Base-by-base conservation (phyloP, 2,329 filamentous ascomycete genomes). In the Fusarium sp. region DNA sequence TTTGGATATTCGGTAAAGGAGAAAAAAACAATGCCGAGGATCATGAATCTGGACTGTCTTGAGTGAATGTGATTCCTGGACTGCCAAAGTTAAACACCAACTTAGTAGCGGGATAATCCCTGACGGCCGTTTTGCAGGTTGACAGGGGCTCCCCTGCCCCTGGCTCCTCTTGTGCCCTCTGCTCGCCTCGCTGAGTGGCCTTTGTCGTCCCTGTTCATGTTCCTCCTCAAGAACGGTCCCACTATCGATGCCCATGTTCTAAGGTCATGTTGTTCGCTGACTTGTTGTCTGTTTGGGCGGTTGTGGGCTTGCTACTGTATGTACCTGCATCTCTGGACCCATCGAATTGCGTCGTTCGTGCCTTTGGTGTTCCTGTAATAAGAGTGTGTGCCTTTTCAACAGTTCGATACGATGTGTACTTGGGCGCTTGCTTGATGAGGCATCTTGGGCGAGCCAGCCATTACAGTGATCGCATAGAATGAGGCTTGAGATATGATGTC, bases 51-150 rank as follows among this genome's bases (percentile, higher is more conserved):
- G 58, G 40, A 50, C 33, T 30, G 50, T 3, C 10, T 18, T 18
- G 23, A 40, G 50, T 40, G 35, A 54, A 40, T 28, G 44, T 59
- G 49, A 67, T 71, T 66, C 56, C 49, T 42, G 25, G 57, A 35
- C 64, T 72, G 71, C 67, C 56, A 69, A 44, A 72, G 56, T 44
- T 60, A 66, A 57, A 60, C 43, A 56, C 59, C 38, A 49, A 25
- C 67, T 37, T 42, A 56, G 43, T 62, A 73, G 60, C 43, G 59
- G 62, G 46, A 58, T 61, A 54, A 61, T 68, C 60, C 73, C 73
- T 69, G 73, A 53, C 35, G 64, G 71, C 73, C 73, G 73, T 74
- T 75, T 75, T 69, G 73, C 28, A 64, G 50, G 46, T 42, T 16
- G 50, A 67, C 70, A 69, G 35, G 73, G 63, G 33, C 3, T 18